phyloP scores from a whole-genome alignment of 192 early-diverging fungal species.

The Fimicolochytrium jonesii region DNA sequence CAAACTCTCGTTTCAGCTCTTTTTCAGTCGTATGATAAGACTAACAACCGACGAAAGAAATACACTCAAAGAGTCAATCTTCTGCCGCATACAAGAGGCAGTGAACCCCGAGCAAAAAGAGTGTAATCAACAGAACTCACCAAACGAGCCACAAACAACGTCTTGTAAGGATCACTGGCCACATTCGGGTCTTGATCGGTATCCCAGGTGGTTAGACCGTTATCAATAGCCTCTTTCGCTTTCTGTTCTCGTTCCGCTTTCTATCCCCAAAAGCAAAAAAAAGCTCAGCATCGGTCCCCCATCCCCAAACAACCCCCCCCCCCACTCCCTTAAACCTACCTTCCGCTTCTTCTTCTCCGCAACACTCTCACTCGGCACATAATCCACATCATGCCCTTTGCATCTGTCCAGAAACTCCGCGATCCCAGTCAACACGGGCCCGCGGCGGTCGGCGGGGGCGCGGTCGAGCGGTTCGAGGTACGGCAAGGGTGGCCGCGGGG shows the following conservation, averaged over 20 bases:
- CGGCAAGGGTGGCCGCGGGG: constrained; percentile 72
- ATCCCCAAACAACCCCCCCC: too few species aligned
- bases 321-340: too few species aligned
- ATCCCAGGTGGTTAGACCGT: constrained; percentile 60
- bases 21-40: constrained; percentile 72
- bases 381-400: constrained; percentile 63
- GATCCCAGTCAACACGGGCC: constrained; percentile 54
- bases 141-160: constrained; percentile 81
- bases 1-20: constrained; percentile 71
- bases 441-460: constrained; percentile 52
- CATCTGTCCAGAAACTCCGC: constrained; percentile 51
- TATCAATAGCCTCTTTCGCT: constrained; percentile 55
- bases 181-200: constrained; percentile 69
- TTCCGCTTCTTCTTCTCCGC: constrained; percentile 64
- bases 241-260: constrained; percentile 49
- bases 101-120: too few species aligned
- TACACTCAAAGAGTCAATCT: not conserved
- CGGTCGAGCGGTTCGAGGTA: constrained; percentile 63
- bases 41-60: constrained; percentile 22
- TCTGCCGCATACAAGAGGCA: too few species aligned
- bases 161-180: constrained; percentile 86
- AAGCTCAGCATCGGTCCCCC: too few species aligned
- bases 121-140: too few species aligned
- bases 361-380: constrained; percentile 65
- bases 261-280: too few species aligned